Evolutionary conservation across 2,329 filamentous ascomycete species (phyloP).

Genomic region (Lachnellula hyalina): DNA sequence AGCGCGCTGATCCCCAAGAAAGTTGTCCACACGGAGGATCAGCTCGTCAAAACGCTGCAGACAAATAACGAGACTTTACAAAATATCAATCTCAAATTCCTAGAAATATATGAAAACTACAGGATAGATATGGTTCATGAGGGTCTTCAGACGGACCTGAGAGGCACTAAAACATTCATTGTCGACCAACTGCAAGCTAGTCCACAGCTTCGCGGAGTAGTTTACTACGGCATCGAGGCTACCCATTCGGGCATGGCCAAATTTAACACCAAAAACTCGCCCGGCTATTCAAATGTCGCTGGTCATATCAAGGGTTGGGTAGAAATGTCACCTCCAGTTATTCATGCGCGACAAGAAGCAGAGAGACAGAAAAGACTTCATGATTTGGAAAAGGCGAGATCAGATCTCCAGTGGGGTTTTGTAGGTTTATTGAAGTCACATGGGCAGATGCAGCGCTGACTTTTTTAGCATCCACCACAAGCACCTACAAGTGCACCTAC

Average conservation of each 20-base stretch:
- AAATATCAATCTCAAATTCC: conserved; percentile 68
- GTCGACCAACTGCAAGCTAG: conserved; percentile 67
- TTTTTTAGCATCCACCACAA: conserved; percentile 6
- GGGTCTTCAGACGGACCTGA: conserved; percentile 64
- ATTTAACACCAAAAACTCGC: conserved; percentile 57
- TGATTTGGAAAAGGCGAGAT: neutral
- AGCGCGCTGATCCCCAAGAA: conserved; percentile 59
- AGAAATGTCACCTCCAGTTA: conserved; percentile 17
- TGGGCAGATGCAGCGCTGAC: neutral
- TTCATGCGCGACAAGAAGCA: conserved; percentile 21
- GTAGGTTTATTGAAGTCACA: conserved; percentile 10
- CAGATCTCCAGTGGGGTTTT: conserved; percentile 21
- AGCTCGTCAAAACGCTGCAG: conserved; percentile 66
- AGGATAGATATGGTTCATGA: conserved; percentile 74
- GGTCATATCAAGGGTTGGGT: conserved; percentile 29
- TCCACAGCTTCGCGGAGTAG: conserved; percentile 63
- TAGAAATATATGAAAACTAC: conserved; percentile 65
- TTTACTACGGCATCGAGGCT: conserved; percentile 69
- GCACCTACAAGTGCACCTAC: conserved; percentile 8
- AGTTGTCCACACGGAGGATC: conserved; percentile 61
- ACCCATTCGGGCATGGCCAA: conserved; percentile 71
- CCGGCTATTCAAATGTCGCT: conserved; percentile 47
- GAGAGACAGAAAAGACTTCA: conserved; percentile 22
- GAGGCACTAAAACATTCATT: conserved; percentile 56
- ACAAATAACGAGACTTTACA: conserved; percentile 68